phyloP scores from a whole-genome alignment of 805 yeast genomes.

The Saccharomycopsis olivae region DNA sequence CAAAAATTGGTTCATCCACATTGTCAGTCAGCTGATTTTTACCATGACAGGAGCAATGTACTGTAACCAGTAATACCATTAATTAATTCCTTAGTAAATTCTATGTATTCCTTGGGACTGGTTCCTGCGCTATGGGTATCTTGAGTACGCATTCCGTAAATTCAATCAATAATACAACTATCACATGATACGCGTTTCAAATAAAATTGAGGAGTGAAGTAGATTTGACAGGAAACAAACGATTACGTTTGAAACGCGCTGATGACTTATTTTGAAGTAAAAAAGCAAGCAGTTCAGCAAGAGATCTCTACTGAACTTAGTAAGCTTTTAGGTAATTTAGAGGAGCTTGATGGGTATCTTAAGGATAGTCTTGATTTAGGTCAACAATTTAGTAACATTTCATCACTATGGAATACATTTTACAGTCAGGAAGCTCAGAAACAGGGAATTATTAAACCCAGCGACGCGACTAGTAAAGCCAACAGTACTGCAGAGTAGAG shows the following conservation, averaged over 20 bases:
- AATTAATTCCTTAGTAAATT: too few relatives aligned
- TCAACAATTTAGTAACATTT: constrained; percentile 16
- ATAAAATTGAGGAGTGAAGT: too few relatives aligned
- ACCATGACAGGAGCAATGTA: not conserved
- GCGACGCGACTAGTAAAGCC: too few relatives aligned
- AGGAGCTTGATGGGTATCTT: constrained; percentile 58
- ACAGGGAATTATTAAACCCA: too few relatives aligned
- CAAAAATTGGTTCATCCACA: not conserved
- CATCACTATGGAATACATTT: constrained; percentile 17
- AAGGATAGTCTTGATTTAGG: constrained; percentile 13
- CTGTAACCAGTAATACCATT: not conserved
- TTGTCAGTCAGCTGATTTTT: not conserved
- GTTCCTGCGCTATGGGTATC: not conserved
- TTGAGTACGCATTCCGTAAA: too few relatives aligned
- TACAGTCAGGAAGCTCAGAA: not conserved
- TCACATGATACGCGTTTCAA: too few relatives aligned
- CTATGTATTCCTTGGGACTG: too few relatives aligned
- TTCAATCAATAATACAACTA: too few relatives aligned
- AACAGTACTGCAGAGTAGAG: too few relatives aligned
- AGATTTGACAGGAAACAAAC: too few relatives aligned
- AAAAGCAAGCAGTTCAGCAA: constrained; percentile 7
- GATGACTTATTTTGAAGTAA: constrained; percentile 6
- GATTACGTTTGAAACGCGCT: too few relatives aligned
- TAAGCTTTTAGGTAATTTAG: constrained; percentile 33
- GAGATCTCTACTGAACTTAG: constrained; percentile 8